Evolutionary conservation across 2,329 filamentous ascomycete genomes (phyloP), one percentile per base, ranked within the genome.

Genomic region (Monosporascus sp.): DNA sequence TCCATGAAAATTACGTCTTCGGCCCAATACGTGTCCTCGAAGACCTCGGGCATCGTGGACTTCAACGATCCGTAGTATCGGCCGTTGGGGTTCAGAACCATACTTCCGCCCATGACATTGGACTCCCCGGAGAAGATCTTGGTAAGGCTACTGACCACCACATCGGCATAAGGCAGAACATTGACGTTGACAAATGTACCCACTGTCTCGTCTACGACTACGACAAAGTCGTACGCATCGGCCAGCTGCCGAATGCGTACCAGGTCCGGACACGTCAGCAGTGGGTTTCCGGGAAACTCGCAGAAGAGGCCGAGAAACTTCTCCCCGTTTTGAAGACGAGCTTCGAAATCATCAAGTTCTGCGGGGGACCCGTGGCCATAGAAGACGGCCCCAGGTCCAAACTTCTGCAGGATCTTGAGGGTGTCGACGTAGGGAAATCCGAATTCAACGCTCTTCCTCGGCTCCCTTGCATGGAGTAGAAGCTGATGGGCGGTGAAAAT

Each of bases 351-450:
- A 65, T 97, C 89, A 1, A 99, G 74, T 54, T 97, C 92, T 48
- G 81, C 80, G 2, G 83, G 74, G 2, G 87, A 89, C 1, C 88
- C 90, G 63, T 87, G 82, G 3, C 93, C 93, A 70, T 96, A 97
- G 68, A 97, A 97, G 2, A 87, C 69, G 55, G 87, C 92, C 1
- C 93, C 93, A 0, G 91, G 88, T 0, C 93, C 94, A 69, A 95
- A 97, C 69, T 97, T 99, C 68, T 97, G 79, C 5, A 97, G 76
- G 49, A 97, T 90, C 69, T 99, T 99, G 51, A 97, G 79, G 0
- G 94, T 97, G 70, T 99, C 94, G 50, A 97, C 90, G 63, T 99
- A 99, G 0, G 94, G 91, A 63, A 99, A 99, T n/a, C 94, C 94
- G 65, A 91, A 97, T 65, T 88, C 92, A 66, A 99, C 85, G 69